Percentiles rank a stretch among this genome's conserved stretches.
phyloP scores from a whole-genome alignment of 768 basidiomycete genomes.

The Pulveroboletus sp. region DNA sequence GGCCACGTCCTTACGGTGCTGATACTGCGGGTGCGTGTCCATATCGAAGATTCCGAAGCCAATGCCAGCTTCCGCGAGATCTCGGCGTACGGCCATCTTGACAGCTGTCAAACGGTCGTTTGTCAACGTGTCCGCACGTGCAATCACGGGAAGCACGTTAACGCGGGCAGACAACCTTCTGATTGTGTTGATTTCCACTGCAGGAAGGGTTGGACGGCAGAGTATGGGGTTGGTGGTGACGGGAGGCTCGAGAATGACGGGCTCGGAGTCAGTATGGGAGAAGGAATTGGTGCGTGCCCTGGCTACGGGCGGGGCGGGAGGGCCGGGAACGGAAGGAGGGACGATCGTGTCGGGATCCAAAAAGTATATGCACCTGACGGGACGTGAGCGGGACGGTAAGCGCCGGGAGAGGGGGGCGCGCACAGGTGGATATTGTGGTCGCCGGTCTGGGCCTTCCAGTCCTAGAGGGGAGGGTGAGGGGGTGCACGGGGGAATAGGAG shows the following conservation, averaged over 20 bases:
- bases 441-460: conserved; percentile 63
- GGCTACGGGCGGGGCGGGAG: conserved; percentile 63
- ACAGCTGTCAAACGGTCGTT: conserved; percentile 77
- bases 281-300: conserved; percentile 69
- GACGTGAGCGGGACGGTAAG: conserved; percentile 18
- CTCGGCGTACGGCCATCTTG: conserved; percentile 74
- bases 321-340: conserved; percentile 63
- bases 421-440: conserved; percentile 83
- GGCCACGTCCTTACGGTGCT: conserved; percentile 42
- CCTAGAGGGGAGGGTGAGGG: conserved; percentile 41
- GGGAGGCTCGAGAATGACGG: conserved; percentile 77
- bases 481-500: conserved; percentile 15
- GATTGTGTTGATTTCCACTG: conserved; percentile 71
- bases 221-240: conserved; percentile 68
- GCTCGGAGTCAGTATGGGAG: conserved; percentile 67
- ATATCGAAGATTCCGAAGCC: conserved; percentile 88
- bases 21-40: conserved; percentile 51
- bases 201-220: conserved; percentile 63
- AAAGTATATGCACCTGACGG: conserved; percentile 76
- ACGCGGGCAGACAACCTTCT: conserved; percentile 75
- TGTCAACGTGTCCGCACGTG: conserved; percentile 75
- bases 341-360: conserved; percentile 80
- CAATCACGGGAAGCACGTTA: conserved; percentile 84
- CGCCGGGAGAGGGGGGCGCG: conserved; percentile 35
- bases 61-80: conserved; percentile 80